Percentiles rank a stretch among this genome's conserved stretches.
Conservation (phyloP, 2,329 filamentous ascomycete species). For the Colletotrichum trifolii region DNA sequence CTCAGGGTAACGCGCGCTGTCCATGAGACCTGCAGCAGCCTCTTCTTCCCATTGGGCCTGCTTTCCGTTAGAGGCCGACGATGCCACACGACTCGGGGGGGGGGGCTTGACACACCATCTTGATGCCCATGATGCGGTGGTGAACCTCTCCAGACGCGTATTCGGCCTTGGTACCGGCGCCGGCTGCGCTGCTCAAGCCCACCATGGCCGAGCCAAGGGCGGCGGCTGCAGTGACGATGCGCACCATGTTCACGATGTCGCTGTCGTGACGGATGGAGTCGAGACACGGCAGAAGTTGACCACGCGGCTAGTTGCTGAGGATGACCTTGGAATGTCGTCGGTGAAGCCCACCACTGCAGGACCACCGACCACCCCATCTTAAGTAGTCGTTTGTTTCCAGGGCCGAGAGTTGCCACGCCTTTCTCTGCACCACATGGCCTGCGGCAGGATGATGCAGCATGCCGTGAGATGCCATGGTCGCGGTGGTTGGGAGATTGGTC, state of each 20-base stretch:
- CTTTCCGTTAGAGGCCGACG: neutral
- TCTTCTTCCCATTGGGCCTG: slow-evolving; percentile 48
- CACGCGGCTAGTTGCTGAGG: neutral
- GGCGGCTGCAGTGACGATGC: slow-evolving; percentile 34
- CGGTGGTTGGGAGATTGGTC: neutral
- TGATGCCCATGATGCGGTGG: slow-evolving; percentile 40
- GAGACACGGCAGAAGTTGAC: neutral
- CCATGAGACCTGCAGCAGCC: slow-evolving; percentile 42
- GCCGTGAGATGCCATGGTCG: slow-evolving; percentile 1
- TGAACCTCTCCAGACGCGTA: slow-evolving; percentile 40
- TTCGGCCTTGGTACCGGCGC: slow-evolving; percentile 39
- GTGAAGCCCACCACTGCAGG: neutral
- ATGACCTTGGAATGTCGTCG: too few species aligned
- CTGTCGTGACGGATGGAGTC: neutral
- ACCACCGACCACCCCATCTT: neutral
- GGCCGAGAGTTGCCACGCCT: neutral
- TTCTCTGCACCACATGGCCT: neutral
- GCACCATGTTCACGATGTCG: slow-evolving; percentile 38
- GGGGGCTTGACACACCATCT: slow-evolving; percentile 37
- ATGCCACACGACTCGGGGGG: neutral
- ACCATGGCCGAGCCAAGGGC: slow-evolving; percentile 38
- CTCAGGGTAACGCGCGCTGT: slow-evolving; percentile 49
- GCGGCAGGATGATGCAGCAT: neutral
- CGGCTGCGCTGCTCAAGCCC: slow-evolving; percentile 38
- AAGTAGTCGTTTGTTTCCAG: neutral